These are phyloP conservation scores for Priceomyces carsonii DNA, from an alignment of 805 yeast genomes.

Conservation along the genomic window DNA sequence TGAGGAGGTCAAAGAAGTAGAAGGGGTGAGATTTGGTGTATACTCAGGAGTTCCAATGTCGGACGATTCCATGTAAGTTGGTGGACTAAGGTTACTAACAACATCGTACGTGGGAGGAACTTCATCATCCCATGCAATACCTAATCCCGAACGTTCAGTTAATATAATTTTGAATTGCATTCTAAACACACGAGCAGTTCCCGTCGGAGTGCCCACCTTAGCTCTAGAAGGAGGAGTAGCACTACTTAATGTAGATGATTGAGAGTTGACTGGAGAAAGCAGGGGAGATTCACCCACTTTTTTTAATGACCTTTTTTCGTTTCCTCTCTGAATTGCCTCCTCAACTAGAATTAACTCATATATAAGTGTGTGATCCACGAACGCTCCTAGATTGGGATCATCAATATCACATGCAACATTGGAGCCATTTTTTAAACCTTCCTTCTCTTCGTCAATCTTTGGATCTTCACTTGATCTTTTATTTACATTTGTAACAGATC, in stretches of 20 bases:
- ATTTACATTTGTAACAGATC: conserved; percentile 46
- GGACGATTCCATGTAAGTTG: conserved; percentile 54
- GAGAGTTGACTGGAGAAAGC: conserved; percentile 28
- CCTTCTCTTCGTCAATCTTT: conserved; percentile 22
- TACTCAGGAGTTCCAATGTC: conserved; percentile 18
- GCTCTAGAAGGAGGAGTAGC: conserved; percentile 22
- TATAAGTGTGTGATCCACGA: conserved; percentile 72
- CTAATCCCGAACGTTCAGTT: conserved; percentile 91
- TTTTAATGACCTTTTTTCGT: conserved; percentile 10
- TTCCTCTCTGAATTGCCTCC: conserved; percentile 55
- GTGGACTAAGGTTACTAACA: conserved; percentile 82
- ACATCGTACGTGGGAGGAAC: conserved; percentile 96
- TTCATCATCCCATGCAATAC: conserved; percentile 98
- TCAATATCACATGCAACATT: conserved; percentile 78
- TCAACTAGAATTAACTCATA: conserved; percentile 95
- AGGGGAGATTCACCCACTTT: conserved; percentile 5
- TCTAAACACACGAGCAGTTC: conserved; percentile 89
- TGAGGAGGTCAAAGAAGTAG: conserved; percentile 3
- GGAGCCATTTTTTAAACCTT: conserved; percentile 37
- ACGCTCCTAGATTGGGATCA: conserved; percentile 78
- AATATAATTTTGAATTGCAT: conserved; percentile 89
- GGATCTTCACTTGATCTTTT: conserved; percentile 43
- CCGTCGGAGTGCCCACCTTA: conserved; percentile 75
- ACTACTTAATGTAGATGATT: conserved; percentile 15
- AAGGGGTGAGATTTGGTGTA: conserved; percentile 14